Evolutionary conservation across 164 flowering plant genomes (phyloP), one percentile per base, ranked within the genome.

Genomic region (Tetracentron sinense): DNA sequence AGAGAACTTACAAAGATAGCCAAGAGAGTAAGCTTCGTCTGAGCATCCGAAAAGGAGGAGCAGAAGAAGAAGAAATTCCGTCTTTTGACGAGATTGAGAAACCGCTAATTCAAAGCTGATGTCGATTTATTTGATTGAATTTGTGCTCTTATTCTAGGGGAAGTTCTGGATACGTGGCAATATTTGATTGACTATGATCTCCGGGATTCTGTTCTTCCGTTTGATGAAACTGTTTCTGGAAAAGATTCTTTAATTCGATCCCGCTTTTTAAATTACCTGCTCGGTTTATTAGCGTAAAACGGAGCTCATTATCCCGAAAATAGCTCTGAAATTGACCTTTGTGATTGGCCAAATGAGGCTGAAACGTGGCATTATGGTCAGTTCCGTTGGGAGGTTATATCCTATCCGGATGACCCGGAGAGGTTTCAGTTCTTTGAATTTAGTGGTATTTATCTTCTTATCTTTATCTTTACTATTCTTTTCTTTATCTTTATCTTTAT

Each of bases 371-470:
- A 50, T 48, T 56, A 20, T 56, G 19, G 72, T 35, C 21, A 56
- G n/a, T 48, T 56, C n/a, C n/a, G n/a, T n/a, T n/a, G 5, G 47
- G 33, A 54, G 4, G 53, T 53, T 53, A 54, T 25, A 3, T 30
- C 29, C 27, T 30, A 21, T n/a, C 71, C 71, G 61, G 49, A 55
- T 47, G 25, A 44, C 15, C 14, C 65, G 71, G 65, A 68, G 60
- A 25, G 35, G 26, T 60, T 48, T 46, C 63, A 35, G 29, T 25
- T 48, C 46, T 16, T 35, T 27, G 15, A 12, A 22, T 46, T 47
- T 27, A 16, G 28, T 27, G 44, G 44, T n/a, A n/a, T n/a, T n/a
- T n/a, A n/a, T n/a, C n/a, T n/a, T n/a, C n/a, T n/a, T n/a, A n/a
- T n/a, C n/a, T n/a, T n/a, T n/a, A n/a, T n/a, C n/a, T n/a, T n/a